Evolutionary conservation across 805 yeast species (phyloP).

Genomic region (Lachancea sp.): DNA sequence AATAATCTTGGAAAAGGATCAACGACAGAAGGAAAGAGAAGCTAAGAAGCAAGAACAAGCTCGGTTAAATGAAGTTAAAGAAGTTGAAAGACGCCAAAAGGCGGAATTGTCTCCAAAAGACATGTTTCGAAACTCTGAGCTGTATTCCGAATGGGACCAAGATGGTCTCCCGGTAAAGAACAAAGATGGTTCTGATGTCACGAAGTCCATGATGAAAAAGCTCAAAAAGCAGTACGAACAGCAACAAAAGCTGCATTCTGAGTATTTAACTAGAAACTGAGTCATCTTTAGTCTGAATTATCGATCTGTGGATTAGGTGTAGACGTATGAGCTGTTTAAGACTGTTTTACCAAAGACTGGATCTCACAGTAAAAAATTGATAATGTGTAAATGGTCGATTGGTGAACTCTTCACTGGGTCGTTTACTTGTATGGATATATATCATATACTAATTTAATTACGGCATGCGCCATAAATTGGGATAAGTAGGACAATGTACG

Average conservation of each 20-base stretch:
- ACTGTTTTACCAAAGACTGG: too few relatives aligned
- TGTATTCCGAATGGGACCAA: slow-evolving; percentile 74
- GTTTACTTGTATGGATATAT: too few relatives aligned
- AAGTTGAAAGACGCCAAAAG: slow-evolving; percentile 54
- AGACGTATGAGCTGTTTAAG: too few relatives aligned
- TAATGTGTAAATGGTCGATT: too few relatives aligned
- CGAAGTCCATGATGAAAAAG: slow-evolving; percentile 83
- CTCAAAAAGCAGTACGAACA: slow-evolving; percentile 67
- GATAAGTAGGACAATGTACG: too few relatives aligned
- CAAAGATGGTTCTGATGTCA: slow-evolving; percentile 69
- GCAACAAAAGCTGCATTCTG: slow-evolving; percentile 77
- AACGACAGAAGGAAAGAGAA: slow-evolving; percentile 46
- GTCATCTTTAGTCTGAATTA: too few relatives aligned
- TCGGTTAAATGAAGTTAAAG: slow-evolving; percentile 54
- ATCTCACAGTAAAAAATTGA: too few relatives aligned
- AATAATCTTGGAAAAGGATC: slow-evolving; percentile 51
- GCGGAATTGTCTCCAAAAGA: slow-evolving; percentile 65
- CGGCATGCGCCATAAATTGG: too few relatives aligned
- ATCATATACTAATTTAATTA: too few relatives aligned
- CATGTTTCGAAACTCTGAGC: slow-evolving; percentile 56
- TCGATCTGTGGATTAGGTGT: too few relatives aligned
- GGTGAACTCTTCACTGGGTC: too few relatives aligned
- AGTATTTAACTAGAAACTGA: too few relatives aligned
- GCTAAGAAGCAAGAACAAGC: slow-evolving; percentile 54
- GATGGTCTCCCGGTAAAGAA: slow-evolving; percentile 77